phyloP scores from a whole-genome alignment of 768 basidiomycete genomes.

The Cyclocybe cylindracea region DNA sequence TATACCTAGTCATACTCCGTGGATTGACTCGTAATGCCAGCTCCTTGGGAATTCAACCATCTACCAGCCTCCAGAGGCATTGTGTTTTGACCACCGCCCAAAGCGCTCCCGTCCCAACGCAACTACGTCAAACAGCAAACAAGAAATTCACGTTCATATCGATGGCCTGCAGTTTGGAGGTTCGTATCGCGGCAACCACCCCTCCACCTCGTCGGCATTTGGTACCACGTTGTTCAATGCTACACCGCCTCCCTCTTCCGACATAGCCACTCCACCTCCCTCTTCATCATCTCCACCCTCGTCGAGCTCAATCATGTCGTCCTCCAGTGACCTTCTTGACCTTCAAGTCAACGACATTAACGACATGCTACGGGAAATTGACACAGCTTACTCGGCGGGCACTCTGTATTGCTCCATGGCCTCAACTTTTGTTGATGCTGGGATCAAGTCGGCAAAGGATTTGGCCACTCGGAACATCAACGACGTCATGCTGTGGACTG shows the following conservation, averaged over 20 bases:
- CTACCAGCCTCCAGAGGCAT: background rate
- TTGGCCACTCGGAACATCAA: background rate
- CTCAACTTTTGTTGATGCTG: background rate
- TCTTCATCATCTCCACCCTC: background rate
- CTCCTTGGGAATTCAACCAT: background rate
- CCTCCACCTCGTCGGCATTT: too few relatives aligned
- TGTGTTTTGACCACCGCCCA: background rate
- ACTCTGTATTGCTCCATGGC: background rate
- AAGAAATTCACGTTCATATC: constrained; percentile 2
- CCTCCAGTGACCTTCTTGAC: background rate
- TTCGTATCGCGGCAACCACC: background rate
- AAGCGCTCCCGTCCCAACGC: background rate
- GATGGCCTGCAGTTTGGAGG: background rate
- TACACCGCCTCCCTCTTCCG: background rate
- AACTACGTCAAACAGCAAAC: background rate
- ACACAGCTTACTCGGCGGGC: background rate
- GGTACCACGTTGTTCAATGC: background rate
- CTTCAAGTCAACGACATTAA: background rate
- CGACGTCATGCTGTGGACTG: background rate
- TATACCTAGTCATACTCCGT: background rate
- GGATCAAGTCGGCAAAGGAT: background rate
- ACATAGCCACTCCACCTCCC: background rate
- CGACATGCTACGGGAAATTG: background rate
- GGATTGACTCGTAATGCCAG: background rate
- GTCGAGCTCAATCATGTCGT: background rate